These are phyloP conservation scores for Lepidium aucheri DNA, from an alignment of 345 rosid species.

Conservation along the genomic window DNA sequence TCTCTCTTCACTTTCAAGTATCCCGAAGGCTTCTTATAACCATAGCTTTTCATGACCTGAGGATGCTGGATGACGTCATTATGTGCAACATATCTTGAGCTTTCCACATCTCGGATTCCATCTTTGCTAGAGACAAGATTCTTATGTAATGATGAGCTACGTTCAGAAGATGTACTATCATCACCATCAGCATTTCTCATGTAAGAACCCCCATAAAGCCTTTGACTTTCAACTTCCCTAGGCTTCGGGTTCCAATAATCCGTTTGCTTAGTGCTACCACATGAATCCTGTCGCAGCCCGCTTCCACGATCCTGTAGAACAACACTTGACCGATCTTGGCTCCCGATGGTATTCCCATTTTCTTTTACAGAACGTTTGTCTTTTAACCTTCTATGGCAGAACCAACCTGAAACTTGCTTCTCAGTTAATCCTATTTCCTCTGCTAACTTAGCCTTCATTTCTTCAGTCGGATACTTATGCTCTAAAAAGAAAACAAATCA, in stretches of 20 bases:
- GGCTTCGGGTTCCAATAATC: slow-evolving; percentile 51
- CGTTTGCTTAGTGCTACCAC: slow-evolving; percentile 87
- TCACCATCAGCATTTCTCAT: slow-evolving; percentile 34
- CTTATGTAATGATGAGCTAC: slow-evolving; percentile 56
- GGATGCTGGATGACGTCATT: slow-evolving; percentile 31
- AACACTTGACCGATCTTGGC: slow-evolving; percentile 76
- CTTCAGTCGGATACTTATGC: slow-evolving; percentile 74
- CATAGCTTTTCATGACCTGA: slow-evolving; percentile 32
- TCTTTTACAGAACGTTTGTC: slow-evolving; percentile 60
- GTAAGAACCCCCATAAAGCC: slow-evolving; percentile 38
- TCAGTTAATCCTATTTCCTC: slow-evolving; percentile 70
- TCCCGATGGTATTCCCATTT: slow-evolving; percentile 47
- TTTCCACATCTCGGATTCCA: slow-evolving; percentile 30
- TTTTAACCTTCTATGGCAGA: slow-evolving; percentile 93
- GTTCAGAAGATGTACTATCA: slow-evolving; percentile 73
- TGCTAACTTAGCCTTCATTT: slow-evolving; percentile 65
- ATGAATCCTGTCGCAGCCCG: slow-evolving; percentile 80
- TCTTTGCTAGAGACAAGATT: slow-evolving; percentile 35
- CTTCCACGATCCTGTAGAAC: slow-evolving; percentile 82
- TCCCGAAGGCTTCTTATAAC: slow-evolving; percentile 59
- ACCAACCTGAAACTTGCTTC: slow-evolving; percentile 96
- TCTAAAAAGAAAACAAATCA: slow-evolving; percentile 33
- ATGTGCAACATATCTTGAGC: slow-evolving; percentile 27
- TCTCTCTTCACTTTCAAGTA: slow-evolving; percentile 77
- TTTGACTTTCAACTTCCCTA: slow-evolving; percentile 81